Conservation (phyloP, 2,329 filamentous ascomycete genomes). For the Helotiales sp. region DNA sequence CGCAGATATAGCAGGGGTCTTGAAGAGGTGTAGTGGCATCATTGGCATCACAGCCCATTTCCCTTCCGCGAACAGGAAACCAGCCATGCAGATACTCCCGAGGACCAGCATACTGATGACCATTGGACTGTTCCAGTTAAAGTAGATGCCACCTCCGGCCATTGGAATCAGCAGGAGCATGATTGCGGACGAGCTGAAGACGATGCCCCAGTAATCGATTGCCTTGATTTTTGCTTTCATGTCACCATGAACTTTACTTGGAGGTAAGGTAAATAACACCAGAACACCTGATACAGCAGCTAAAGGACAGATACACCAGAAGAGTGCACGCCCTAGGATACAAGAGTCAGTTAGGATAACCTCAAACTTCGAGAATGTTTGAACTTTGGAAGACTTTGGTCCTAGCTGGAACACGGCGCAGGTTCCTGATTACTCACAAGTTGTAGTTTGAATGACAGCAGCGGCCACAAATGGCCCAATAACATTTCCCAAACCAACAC, state of each 20-base stretch:
- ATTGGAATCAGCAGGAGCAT: slow-evolving; percentile 67
- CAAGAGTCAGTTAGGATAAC: background rate
- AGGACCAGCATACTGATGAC: slow-evolving; percentile 63
- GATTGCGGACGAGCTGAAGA: slow-evolving; percentile 59
- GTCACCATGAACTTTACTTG: slow-evolving; percentile 54
- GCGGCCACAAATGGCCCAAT: slow-evolving; percentile 52
- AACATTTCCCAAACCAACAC: slow-evolving; percentile 49
- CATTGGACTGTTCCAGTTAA: slow-evolving; percentile 60
- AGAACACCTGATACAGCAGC: slow-evolving; percentile 52
- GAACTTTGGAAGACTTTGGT: no score
- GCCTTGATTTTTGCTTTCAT: slow-evolving; percentile 55
- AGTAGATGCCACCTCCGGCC: slow-evolving; percentile 63
- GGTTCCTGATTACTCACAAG: slow-evolving; percentile 16
- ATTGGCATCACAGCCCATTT: slow-evolving; percentile 61
- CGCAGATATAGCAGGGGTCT: slow-evolving; percentile 55
- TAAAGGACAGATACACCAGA: slow-evolving; percentile 58
- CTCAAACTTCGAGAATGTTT: no score
- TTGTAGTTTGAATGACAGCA: slow-evolving; percentile 45
- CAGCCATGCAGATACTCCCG: slow-evolving; percentile 51
- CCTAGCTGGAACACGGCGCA: no score
- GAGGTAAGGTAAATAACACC: slow-evolving; percentile 55
- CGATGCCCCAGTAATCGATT: slow-evolving; percentile 63
- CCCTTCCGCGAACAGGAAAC: slow-evolving; percentile 61
- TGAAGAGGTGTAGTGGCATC: slow-evolving; percentile 62
- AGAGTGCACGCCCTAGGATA: slow-evolving; percentile 48